Percentiles rank a stretch among this genome's conserved stretches.
phyloP scores from a whole-genome alignment of 257 asterid genomes.

The Echium plantagineum region DNA sequence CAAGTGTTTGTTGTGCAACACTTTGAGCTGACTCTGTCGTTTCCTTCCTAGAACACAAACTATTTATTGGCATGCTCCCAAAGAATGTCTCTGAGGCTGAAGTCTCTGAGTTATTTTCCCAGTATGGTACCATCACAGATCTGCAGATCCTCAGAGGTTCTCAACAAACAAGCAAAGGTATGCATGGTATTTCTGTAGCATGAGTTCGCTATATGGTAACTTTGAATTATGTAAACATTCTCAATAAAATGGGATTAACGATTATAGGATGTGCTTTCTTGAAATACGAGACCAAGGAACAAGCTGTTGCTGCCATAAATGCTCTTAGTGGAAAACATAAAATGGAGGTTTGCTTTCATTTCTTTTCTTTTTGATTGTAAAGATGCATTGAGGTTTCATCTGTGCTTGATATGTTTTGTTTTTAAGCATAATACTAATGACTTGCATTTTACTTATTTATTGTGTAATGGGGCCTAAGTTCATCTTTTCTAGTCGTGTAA shows the following conservation, averaged over 20 bases:
- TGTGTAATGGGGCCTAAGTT: too few relatives aligned
- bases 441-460: background rate
- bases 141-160: slow-evolving; percentile 87
- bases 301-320: slow-evolving; percentile 68
- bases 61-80: slow-evolving; percentile 96
- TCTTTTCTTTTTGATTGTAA: slow-evolving; percentile 4
- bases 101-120: slow-evolving; percentile 70
- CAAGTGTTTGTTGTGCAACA: slow-evolving; percentile 3
- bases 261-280: slow-evolving; percentile 65
- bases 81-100: slow-evolving; percentile 78
- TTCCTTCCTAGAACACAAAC: slow-evolving; percentile 65
- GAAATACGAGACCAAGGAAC: slow-evolving; percentile 67
- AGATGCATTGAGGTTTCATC: background rate
- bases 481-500: too few relatives aligned
- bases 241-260: slow-evolving; percentile 4
- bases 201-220: background rate
- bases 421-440: background rate
- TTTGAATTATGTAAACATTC: background rate
- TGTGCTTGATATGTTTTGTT: background rate
- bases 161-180: slow-evolving; percentile 91
- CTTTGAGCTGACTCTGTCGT: slow-evolving; percentile 3
- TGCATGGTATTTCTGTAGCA: slow-evolving; percentile 3
- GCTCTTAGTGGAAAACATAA: slow-evolving; percentile 67
- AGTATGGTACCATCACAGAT: slow-evolving; percentile 72
- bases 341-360: slow-evolving; percentile 55